Base-by-base conservation (phyloP, 2,329 filamentous ascomycete genomes). In the Penicillium sp. region DNA sequence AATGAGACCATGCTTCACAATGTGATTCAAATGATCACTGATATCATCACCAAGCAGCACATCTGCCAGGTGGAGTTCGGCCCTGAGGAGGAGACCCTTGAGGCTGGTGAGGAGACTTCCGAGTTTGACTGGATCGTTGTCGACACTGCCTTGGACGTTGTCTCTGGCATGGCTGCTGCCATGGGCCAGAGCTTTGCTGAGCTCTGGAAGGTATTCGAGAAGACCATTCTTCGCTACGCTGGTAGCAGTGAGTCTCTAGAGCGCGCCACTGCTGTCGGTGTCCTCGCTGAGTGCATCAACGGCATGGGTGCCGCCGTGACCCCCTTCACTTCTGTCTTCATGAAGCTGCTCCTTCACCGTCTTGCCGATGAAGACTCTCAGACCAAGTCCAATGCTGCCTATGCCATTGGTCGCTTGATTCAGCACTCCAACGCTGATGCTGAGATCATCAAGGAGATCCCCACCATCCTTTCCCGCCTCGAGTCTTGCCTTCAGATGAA, bases 61-160 rank as follows among this genome's bases (percentile, higher is more conserved):
- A 87, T 90, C 55, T 97, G 91, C 80, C 94, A 99, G 77, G 85
- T 93, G 69, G 93, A 97, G 70, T 85, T 95, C 22, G 90, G 89
- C 44, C 88, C 89, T 58, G 88, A 90, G 59, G 89, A 90, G 54
- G 92, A 93, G 65, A 85, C 88, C 60, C 82, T 85, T 54, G 86
- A 87, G n/a, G 80, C 86, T 10, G 85, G 89, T 54, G 80, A 85
- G 48, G 93, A 92, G 72, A 89, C 89, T 31, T 96, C 93, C 2
- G 94, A 99, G 78, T 96, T 96, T 69, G 94, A 97, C 79, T 97
- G 94, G 94, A 85, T 97, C 18, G 88, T 96, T 50, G 89, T 97
- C 53, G 94, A 99, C 78, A 96, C 92, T 10, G 92, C 91, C 35
- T 84, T 97, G 53, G 94, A 97, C 63, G 91, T 96, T 45, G 82